Percentiles rank a stretch among this genome's conserved stretches.
Conservation (phyloP, 345 rosid genomes). For the Acer saccharum region DNA sequence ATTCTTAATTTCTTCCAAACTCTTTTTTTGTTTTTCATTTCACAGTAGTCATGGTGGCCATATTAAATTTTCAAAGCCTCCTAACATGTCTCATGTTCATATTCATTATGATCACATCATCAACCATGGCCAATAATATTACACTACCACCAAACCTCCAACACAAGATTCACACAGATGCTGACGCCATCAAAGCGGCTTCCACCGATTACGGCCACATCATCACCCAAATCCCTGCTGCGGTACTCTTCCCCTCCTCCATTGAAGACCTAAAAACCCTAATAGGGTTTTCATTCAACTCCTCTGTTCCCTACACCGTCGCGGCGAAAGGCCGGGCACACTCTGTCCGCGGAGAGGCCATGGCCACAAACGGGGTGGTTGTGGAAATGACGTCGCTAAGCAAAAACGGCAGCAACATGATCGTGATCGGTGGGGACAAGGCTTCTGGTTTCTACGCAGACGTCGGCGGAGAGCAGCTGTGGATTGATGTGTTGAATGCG, state of each 20-base stretch:
- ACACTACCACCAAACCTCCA: constrained; percentile 3
- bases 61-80: background rate
- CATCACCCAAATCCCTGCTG: constrained; percentile 29
- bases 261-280: constrained; percentile 34
- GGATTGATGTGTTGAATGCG: constrained; percentile 47
- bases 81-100: background rate
- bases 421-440: background rate
- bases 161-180: constrained; percentile 24
- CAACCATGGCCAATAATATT: background rate
- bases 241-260: constrained; percentile 42
- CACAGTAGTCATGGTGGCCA: constrained; percentile 3
- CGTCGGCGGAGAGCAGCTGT: constrained; percentile 46
- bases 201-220: constrained; percentile 46
- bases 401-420: background rate
- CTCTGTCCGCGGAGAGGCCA: constrained; percentile 47
- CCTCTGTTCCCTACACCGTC: constrained; percentile 25
- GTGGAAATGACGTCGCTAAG: constrained; percentile 43
- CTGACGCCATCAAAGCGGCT: constrained; percentile 27
- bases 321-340: constrained; percentile 55
- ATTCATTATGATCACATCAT: background rate
- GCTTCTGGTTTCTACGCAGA: constrained; percentile 37
- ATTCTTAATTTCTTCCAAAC: background rate
- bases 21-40: background rate
- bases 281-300: constrained; percentile 30
- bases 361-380: constrained; percentile 44